A percentile compares a stretch with the other conserved stretches of the same genome.
Evolutionary conservation across 2,329 filamentous ascomycete species (phyloP).

Genomic region (Blumeria hordei): DNA sequence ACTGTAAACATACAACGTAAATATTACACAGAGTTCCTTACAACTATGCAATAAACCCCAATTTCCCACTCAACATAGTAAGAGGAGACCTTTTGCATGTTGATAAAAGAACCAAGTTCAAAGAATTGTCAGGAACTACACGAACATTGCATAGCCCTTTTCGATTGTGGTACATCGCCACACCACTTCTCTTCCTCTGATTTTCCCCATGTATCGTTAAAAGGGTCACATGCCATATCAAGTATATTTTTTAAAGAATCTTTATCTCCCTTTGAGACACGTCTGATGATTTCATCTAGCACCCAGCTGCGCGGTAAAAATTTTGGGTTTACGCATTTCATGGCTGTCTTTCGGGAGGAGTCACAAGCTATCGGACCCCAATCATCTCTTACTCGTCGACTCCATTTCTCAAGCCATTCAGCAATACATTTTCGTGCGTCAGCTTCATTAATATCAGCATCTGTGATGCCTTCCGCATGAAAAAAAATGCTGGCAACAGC

Average conservation of each 20-base stretch:
- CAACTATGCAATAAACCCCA: too few relatives aligned
- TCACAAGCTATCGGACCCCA: conserved; percentile 39
- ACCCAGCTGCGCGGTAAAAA: conserved; percentile 84
- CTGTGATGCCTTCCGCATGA: conserved; percentile 44
- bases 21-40: too few relatives aligned
- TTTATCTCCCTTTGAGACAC: conserved; percentile 68
- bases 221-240: conserved; percentile 65
- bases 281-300: conserved; percentile 72
- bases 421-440: conserved; percentile 43
- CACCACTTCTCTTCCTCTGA: conserved; percentile 65
- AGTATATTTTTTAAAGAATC: conserved; percentile 56
- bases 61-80: too few relatives aligned
- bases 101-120: too few relatives aligned
- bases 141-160: conserved; percentile 75
- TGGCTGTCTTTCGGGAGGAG: conserved; percentile 37
- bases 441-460: conserved; percentile 29
- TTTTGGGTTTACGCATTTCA: conserved; percentile 79
- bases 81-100: too few relatives aligned
- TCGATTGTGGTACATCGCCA: conserved; percentile 56
- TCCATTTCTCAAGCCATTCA: conserved; percentile 66
- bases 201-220: conserved; percentile 50
- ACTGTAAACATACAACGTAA: too few relatives aligned
- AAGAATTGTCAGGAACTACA: conserved; percentile 48
- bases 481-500: conserved; percentile 54
- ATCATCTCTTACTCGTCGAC: conserved; percentile 44